phyloP scores from a whole-genome alignment of 2,329 filamentous ascomycete species.

The Beauveria brongniartii region DNA sequence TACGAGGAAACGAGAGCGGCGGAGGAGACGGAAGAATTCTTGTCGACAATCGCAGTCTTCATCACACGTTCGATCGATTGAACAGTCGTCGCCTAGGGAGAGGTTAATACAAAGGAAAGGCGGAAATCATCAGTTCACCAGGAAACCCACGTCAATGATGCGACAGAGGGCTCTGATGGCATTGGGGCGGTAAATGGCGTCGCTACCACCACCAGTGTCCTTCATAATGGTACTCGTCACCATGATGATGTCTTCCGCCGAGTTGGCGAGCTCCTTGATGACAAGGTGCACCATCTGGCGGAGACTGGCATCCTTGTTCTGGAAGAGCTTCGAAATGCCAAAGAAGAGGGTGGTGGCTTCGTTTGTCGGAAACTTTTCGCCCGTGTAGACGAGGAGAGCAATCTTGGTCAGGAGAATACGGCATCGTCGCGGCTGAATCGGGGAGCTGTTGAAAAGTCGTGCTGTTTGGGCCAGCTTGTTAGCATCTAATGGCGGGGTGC shows the following conservation, averaged over 20 bases:
- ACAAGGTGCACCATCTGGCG: slow-evolving; percentile 98
- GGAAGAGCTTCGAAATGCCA: slow-evolving; percentile 97
- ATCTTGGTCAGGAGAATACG: slow-evolving; percentile 97
- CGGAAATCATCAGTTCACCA: not conserved
- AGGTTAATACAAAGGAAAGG: slow-evolving; percentile 18
- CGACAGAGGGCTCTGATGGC: slow-evolving; percentile 91
- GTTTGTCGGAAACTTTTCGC: slow-evolving; percentile 92
- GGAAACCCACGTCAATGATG: slow-evolving; percentile 76
- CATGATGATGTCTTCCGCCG: slow-evolving; percentile 99
- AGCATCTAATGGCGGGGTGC: slow-evolving; percentile 24
- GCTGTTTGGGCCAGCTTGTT: slow-evolving; percentile 46
- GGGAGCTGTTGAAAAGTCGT: slow-evolving; percentile 94
- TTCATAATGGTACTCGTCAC: slow-evolving; percentile 99
- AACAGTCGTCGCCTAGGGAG: slow-evolving; percentile 72
- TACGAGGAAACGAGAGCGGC: slow-evolving; percentile 95
- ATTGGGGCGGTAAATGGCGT: slow-evolving; percentile 89
- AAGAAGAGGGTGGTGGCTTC: slow-evolving; percentile 99
- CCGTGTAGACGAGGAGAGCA: slow-evolving; percentile 89
- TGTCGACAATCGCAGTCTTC: slow-evolving; percentile 99
- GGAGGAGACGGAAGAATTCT: slow-evolving; percentile 94
- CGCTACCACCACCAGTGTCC: slow-evolving; percentile 91
- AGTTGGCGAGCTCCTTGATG: slow-evolving; percentile 93
- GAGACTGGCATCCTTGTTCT: slow-evolving; percentile 97
- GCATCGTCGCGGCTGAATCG: slow-evolving; percentile 94
- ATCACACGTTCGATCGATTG: slow-evolving; percentile 97